Percentiles rank a stretch among this genome's conserved stretches.
Conservation (phyloP, 75 land plant genomes). For the Cryptomeria japonica region DNA sequence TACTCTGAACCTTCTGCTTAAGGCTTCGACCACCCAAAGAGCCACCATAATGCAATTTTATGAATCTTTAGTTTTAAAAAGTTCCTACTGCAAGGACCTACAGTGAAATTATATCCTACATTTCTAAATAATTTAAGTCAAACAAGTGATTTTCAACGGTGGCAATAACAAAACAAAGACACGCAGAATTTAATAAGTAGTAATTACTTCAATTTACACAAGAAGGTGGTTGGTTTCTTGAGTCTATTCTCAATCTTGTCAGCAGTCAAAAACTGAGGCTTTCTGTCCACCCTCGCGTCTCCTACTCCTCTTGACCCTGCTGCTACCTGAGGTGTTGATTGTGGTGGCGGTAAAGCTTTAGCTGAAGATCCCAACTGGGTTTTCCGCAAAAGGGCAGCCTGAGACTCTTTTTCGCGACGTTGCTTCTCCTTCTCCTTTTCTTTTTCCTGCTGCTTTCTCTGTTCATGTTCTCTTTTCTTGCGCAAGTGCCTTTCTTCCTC, state of each 20-base stretch:
- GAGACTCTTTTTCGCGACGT: constrained; percentile 38
- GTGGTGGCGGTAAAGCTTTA: not conserved
- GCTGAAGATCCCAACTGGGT: constrained; percentile 20
- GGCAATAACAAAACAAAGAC: not conserved
- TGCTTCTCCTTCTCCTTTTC: constrained; percentile 21
- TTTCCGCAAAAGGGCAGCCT: constrained; percentile 33
- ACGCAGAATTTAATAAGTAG: not conserved
- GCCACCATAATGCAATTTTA: not conserved
- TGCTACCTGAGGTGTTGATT: not conserved
- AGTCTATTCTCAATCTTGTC: constrained; percentile 81
- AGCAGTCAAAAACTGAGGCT: constrained; percentile 40
- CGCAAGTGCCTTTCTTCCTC: constrained; percentile 55
- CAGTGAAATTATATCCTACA: not conserved
- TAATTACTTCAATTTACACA: constrained; percentile 93
- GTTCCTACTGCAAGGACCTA: not conserved
- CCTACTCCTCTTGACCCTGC: not conserved
- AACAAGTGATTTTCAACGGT: not conserved
- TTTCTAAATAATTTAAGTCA: not conserved
- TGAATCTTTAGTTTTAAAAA: not conserved
- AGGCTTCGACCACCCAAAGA: not conserved
- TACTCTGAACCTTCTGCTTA: not conserved
- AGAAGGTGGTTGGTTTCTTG: constrained; percentile 89
- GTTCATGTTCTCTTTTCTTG: constrained; percentile 72
- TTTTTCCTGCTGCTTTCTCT: constrained; percentile 68
- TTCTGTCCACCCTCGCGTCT: constrained; percentile 39